Base-by-base conservation (phyloP, 768 basidiomycete species). In the Hypsizygus marmoreus region DNA sequence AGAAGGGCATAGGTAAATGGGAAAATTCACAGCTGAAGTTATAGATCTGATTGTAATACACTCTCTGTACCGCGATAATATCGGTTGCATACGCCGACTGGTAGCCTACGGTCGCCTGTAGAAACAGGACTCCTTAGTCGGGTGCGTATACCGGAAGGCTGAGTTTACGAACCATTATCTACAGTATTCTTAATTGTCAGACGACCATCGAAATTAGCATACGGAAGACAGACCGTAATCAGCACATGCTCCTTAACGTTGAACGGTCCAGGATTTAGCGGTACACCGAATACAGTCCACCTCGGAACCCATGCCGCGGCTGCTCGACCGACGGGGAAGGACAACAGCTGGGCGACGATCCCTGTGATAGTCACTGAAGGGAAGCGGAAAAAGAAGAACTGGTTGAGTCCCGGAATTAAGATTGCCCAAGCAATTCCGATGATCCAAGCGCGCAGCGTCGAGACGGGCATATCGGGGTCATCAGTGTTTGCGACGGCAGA, bases 211-310 rank as follows among this genome's bases (percentile, higher is more conserved):
- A 34, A 40, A 30, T 11, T 30, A 24, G 19, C 14, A 22, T 35
- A 48, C 25, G 30, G 14, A 35, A 28, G 26, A 55, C 74, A 53
- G 50, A 79, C 72, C 40, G 74, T 75, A 52, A 79, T 71, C 49
- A 79, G 60, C 36, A 88, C 88, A 60, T 88, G 85, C 55, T 89
- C 86, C 59, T 89, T 90, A 61, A 88, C 79, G 2, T 77, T 76
- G 65, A 90, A 90, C 2, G 80, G 84, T 20, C 88, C 88, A 0
- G 88, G 87, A 60, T 90, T 90, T 31, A 90, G 57, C 4, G 76
- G 67, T 37, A 83, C 49, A 8, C 84, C 84, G 31, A 84, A 79
- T 45, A 86, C 71, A 30, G 63, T 74, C 59, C 72, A 70, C 45
- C 73, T 72, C 11, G 85, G 86, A 20, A 86, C 38, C 45, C 69